Evolutionary conservation across 2,329 filamentous ascomycete species (phyloP).

Genomic region (Curvularia spicifera): DNA sequence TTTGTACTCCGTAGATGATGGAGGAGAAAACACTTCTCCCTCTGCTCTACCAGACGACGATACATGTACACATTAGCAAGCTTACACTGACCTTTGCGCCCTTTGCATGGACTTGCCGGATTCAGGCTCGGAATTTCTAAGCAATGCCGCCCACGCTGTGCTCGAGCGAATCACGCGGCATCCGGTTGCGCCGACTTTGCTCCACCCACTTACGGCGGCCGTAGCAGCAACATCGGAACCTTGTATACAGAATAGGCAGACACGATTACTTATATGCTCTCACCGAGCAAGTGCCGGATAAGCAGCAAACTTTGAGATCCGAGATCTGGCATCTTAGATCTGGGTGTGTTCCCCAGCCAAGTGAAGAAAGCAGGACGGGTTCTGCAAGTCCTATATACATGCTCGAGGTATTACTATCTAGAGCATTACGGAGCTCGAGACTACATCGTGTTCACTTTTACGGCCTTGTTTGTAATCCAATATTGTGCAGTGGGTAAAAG

Average conservation of each 20-base stretch:
- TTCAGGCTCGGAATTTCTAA: conserved; percentile 3
- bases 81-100: not conserved
- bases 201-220: conserved; percentile 4
- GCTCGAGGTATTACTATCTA: not conserved
- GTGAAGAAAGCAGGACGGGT: not conserved
- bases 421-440: not conserved
- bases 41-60: not conserved
- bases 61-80: not conserved
- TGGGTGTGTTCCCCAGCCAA: not conserved
- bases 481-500: not conserved
- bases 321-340: not conserved
- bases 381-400: not conserved
- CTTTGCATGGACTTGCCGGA: not conserved
- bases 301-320: not conserved
- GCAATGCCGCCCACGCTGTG: conserved; percentile 2
- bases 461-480: not conserved
- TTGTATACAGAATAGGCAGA: not conserved
- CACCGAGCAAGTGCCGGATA: not conserved
- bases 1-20: not conserved
- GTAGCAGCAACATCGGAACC: not conserved
- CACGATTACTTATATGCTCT: not conserved
- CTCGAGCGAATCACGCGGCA: conserved; percentile 1
- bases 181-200: conserved; percentile 6
- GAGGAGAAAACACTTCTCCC: not conserved
- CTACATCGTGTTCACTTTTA: not conserved